Conservation (phyloP, 2,329 filamentous ascomycete species). For the Ophiosphaerella korrae region DNA sequence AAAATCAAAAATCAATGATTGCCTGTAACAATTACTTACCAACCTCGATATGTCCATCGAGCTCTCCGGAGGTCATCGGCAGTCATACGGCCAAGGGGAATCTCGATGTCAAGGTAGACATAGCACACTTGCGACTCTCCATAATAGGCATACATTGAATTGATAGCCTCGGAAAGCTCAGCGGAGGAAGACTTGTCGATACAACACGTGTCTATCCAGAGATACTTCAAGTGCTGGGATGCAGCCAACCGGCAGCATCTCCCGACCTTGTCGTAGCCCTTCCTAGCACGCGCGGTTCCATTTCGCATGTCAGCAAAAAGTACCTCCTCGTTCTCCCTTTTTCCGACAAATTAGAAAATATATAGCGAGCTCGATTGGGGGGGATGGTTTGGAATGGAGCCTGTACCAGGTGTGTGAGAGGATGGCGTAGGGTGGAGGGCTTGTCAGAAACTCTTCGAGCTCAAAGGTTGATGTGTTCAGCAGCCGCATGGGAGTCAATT, state of each 20-base stretch:
- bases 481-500: too few relatives aligned
- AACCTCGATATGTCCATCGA: too few relatives aligned
- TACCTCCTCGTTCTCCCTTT: constrained; percentile 17
- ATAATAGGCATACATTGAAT: constrained; percentile 28
- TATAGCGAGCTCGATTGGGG: too few relatives aligned
- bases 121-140: constrained; percentile 15
- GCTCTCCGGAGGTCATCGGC: too few relatives aligned
- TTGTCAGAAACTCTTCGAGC: too few relatives aligned
- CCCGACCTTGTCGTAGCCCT: constrained; percentile 22
- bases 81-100: neutral
- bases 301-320: constrained; percentile 15
- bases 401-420: too few relatives aligned
- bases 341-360: too few relatives aligned
- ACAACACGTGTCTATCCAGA: constrained; percentile 26
- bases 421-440: too few relatives aligned
- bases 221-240: constrained; percentile 7
- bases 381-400: too few relatives aligned
- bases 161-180: constrained; percentile 20
- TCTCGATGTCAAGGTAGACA: constrained; percentile 17
- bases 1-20: too few relatives aligned
- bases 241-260: constrained; percentile 14
- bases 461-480: too few relatives aligned
- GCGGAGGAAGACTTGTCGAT: constrained; percentile 27
- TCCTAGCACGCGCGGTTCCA: constrained; percentile 8
- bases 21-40: constrained; percentile 7